Evolutionary conservation across 140 eudicot species (phyloP).

Genomic region (Artemisia princeps): DNA sequence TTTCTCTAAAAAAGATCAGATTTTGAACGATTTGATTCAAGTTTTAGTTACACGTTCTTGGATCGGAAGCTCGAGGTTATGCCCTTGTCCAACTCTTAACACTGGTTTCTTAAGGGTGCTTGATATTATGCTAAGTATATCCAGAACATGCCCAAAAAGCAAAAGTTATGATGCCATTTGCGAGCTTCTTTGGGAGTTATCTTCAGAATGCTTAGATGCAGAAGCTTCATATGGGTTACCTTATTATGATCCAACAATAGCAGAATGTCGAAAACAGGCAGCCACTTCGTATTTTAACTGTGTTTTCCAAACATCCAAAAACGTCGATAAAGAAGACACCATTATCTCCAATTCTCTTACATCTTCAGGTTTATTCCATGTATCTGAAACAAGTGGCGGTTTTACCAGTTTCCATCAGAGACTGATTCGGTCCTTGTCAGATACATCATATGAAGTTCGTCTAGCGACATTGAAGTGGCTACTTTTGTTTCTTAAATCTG

Average conservation of each 20-base stretch:
- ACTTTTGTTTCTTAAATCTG: conserved; percentile 48
- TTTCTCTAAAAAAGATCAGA: conserved; percentile 40
- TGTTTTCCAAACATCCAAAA: conserved; percentile 47
- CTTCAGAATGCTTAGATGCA: conserved; percentile 56
- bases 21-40: conserved; percentile 51
- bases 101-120: conserved; percentile 53
- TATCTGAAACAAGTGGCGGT: conserved; percentile 28
- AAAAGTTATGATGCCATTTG: conserved; percentile 38
- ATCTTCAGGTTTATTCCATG: conserved; percentile 15
- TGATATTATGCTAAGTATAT: conserved; percentile 71
- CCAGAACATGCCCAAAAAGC: conserved; percentile 51
- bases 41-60: conserved; percentile 50
- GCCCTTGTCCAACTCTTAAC: conserved; percentile 60
- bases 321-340: conserved; percentile 40
- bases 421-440: conserved; percentile 52
- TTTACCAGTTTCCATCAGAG: conserved; percentile 39
- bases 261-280: conserved; percentile 86
- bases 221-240: conserved; percentile 38
- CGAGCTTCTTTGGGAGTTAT: conserved; percentile 54
- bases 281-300: conserved; percentile 71
- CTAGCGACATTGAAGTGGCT: conserved; percentile 86
- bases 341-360: conserved; percentile 20
- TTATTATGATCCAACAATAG: conserved; percentile 63
- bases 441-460: conserved; percentile 87
- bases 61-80: conserved; percentile 51